Evolutionary conservation across 345 rosid genomes (phyloP).

Genomic region (Gossypium ekmanianum): DNA sequence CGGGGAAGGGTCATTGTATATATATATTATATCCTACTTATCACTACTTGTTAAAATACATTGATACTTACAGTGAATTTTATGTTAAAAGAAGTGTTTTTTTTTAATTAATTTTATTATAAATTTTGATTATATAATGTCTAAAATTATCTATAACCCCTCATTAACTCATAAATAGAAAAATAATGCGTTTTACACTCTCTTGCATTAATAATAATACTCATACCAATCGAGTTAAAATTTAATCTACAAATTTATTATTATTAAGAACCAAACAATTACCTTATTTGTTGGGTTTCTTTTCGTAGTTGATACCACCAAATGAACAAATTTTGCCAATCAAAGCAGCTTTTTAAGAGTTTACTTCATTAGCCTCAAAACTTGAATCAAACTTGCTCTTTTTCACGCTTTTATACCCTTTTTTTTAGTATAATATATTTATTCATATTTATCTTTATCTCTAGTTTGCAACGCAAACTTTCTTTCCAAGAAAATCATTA

Average conservation of each 20-base stretch:
- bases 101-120: too few species aligned
- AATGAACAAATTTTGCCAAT: background rate
- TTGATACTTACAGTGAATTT: too few species aligned
- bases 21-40: too few species aligned
- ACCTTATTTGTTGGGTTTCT: background rate
- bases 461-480: background rate
- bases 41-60: too few species aligned
- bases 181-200: accelerated
- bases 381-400: background rate
- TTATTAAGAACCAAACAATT: background rate
- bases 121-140: too few species aligned
- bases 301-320: background rate
- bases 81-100: accelerated
- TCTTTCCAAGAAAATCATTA: background rate
- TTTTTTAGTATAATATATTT: too few species aligned
- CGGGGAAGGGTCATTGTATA: too few species aligned
- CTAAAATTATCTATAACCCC: accelerated
- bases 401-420: too few species aligned
- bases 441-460: background rate
- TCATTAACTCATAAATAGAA: accelerated
- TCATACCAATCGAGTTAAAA: accelerated
- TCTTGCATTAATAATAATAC: accelerated
- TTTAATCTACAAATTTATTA: too few species aligned
- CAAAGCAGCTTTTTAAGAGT: background rate
- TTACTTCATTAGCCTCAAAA: background rate